Conservation (phyloP, 768 basidiomycete genomes). For the Panus rudis region DNA sequence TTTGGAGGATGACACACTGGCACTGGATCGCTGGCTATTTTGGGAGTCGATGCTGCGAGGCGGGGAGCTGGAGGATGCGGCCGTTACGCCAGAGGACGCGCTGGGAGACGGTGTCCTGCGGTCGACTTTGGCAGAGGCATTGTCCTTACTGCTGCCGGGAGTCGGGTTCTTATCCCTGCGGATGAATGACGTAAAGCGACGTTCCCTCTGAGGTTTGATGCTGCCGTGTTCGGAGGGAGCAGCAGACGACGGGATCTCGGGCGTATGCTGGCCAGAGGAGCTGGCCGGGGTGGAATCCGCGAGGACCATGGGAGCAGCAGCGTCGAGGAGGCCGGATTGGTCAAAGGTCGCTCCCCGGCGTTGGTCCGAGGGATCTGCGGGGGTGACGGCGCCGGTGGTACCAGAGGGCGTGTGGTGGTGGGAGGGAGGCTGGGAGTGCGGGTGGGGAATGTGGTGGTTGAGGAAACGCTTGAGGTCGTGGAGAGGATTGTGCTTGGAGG, state of each 20-base stretch:
- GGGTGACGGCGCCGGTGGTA: conserved; percentile 21
- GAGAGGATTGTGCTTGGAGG: conserved; percentile 54
- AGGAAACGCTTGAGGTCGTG: conserved; percentile 94
- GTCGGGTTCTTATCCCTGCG: conserved; percentile 29
- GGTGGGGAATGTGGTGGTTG: conserved; percentile 73
- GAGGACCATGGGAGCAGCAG: conserved; percentile 17
- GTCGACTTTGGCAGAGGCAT: conserved; percentile 19
- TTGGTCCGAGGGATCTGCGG: conserved; percentile 30
- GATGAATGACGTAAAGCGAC: conserved; percentile 27
- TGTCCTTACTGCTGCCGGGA: conserved; percentile 22
- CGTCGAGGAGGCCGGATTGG: conserved; percentile 26
- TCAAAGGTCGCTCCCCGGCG: conserved; percentile 30
- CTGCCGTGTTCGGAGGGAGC: conserved; percentile 9
- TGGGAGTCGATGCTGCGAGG: conserved; percentile 16
- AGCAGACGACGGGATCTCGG: background rate
- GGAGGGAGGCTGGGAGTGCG: conserved; percentile 17
- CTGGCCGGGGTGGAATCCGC: conserved; percentile 12
- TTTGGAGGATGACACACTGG: conserved; percentile 7
- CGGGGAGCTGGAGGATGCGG: conserved; percentile 19
- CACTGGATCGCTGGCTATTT: conserved; percentile 5
- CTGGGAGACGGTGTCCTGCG: conserved; percentile 24
- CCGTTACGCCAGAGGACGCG: conserved; percentile 17
- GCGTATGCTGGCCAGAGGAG: conserved; percentile 11
- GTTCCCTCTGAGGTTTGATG: conserved; percentile 18
- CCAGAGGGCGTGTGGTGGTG: conserved; percentile 13